Evolutionary conservation across 495 filamentous ascomycete genomes (phyloP).

Genomic region (Aspergillus bertholletiae): DNA sequence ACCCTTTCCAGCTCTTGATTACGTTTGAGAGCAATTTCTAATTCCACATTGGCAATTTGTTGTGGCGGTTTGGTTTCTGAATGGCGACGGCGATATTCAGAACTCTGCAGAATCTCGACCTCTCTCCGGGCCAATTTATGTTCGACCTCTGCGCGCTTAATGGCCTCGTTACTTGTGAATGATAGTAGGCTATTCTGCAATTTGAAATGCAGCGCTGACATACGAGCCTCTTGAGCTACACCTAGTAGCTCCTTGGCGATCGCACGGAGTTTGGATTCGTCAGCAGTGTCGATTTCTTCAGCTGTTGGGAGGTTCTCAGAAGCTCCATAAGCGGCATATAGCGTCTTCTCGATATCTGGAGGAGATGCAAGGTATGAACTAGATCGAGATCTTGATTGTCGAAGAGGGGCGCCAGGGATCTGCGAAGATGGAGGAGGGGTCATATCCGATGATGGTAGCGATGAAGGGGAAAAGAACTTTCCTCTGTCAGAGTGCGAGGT

Average conservation of each 20-base stretch:
- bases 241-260: constrained; percentile 54
- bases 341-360: constrained; percentile 51
- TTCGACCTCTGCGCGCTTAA: constrained; percentile 86
- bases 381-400: constrained; percentile 35
- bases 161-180: constrained; percentile 81
- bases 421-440: constrained; percentile 78
- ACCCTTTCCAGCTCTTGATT: constrained; percentile 61
- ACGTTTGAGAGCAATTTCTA: constrained; percentile 42
- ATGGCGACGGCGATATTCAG: constrained; percentile 40
- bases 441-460: constrained; percentile 48
- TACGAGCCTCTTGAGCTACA: constrained; percentile 61
- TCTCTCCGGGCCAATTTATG: constrained; percentile 89
- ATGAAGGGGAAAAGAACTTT: constrained; percentile 35
- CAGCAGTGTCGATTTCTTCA: constrained; percentile 62
- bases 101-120: constrained; percentile 76
- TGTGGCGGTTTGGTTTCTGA: constrained; percentile 32
- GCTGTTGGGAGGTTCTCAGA: constrained; percentile 56
- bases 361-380: constrained; percentile 53
- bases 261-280: constrained; percentile 54
- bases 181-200: constrained; percentile 83
- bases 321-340: constrained; percentile 45
- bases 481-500: constrained; percentile 30
- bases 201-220: constrained; percentile 86
- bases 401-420: constrained; percentile 42
- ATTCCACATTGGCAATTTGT: constrained; percentile 32